Evolutionary conservation across 164 flowering plant genomes (phyloP), one percentile per base, ranked within the genome.

Genomic region (Houttuynia cordata): DNA sequence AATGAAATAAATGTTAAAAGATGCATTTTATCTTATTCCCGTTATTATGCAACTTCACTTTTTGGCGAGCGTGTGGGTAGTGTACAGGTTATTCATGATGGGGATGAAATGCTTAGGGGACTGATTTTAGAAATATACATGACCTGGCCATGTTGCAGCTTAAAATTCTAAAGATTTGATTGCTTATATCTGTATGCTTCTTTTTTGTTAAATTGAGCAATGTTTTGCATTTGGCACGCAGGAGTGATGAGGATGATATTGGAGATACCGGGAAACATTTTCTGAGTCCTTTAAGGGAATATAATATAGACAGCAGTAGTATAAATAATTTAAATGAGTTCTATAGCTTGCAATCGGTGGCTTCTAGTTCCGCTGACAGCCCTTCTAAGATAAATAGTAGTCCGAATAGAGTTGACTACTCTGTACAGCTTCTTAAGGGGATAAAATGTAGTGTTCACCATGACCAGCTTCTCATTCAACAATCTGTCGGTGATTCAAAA

Each of bases 241-340:
- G 96, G 85, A 85, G 89, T 69, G 95, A 90, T 73, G 96, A 82
- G 62, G 91, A 84, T 62, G 97, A 85, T 50, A 75, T 60, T 5
- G 96, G 79, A 53, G 82, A 79, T 69, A 71, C 84, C 8, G 75
- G 75, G 69, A 79, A 67, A 57, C 77, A 71, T 59, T 72, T 72
- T 72, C 82, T 76, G 65, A 77, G 88, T 68, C 80, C 86, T n/a
- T 74, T 73, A 14, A 77, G 81, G 70, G 85, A 79, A 73, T 81
- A 68, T 61, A 93, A 90, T 75, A 59, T 81, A 76, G 93, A 91
- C 65, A 70, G 81, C 59, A 64, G 76, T 83, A 81, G 91, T 80
- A 61, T 78, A 79, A 83, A 81, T 75, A 65, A 66, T 75, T 78
- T 84, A 62, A 68, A 78, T 69, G 91, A 84, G 39, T 75, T 71